A percentile compares a stretch with the other conserved stretches of the same genome.
Conservation (phyloP, 192 early-diverging fungal species). For the Backusella tarrabulga region DNA sequence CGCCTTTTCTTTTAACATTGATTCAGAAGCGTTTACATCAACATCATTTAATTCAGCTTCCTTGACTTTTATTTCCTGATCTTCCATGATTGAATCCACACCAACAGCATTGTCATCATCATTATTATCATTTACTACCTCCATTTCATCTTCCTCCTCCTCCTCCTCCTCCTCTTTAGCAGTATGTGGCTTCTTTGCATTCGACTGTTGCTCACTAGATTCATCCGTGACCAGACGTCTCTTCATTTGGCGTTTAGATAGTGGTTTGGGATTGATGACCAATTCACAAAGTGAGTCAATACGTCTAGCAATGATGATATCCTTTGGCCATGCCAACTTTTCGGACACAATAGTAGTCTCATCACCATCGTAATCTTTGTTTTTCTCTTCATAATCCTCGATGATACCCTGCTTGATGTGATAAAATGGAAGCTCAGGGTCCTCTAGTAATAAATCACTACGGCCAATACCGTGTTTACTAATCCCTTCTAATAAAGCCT, state of each 20-base stretch:
- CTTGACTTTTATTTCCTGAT: not conserved
- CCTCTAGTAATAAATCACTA: conserved; percentile 64
- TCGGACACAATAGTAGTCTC: conserved; percentile 30
- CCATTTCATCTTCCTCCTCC: not conserved
- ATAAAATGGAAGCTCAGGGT: conserved; percentile 50
- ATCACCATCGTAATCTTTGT: conserved; percentile 6
- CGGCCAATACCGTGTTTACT: conserved; percentile 67
- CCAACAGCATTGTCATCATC: not conserved
- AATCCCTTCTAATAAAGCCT: conserved; percentile 63
- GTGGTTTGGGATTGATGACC: conserved; percentile 46
- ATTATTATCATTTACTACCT: not conserved
- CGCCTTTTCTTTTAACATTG: not conserved
- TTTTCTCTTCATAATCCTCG: conserved; percentile 11
- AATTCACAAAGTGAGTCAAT: conserved; percentile 52
- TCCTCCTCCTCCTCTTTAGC: not conserved
- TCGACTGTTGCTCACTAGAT: not conserved
- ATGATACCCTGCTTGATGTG: conserved; percentile 37
- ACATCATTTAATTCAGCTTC: not conserved
- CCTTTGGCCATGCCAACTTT: conserved; percentile 52
- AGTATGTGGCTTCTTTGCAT: not conserved
- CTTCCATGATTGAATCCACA: not conserved
- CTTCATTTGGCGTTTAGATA: conserved; percentile 35
- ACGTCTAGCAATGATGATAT: conserved; percentile 50
- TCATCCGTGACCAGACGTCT: not conserved
- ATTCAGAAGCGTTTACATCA: not conserved